These are phyloP conservation scores for Cladosporium cucumerinum DNA, from an alignment of 2,329 filamentous ascomycete genomes.

Conservation along the genomic window DNA sequence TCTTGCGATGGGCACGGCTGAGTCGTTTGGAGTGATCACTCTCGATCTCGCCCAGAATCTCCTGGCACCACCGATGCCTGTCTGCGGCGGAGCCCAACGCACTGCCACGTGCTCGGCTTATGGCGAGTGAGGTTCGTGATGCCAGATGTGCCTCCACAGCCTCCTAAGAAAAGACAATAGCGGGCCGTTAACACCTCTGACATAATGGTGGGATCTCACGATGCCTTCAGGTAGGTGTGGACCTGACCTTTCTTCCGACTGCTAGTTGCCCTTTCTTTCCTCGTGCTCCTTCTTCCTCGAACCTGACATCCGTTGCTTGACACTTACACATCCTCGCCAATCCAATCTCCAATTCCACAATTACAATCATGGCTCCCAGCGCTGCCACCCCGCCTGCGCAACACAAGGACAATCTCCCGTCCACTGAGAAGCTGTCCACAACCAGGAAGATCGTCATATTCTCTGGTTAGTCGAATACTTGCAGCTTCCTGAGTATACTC, in stretches of 20 bases:
- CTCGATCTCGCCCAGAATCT: neutral
- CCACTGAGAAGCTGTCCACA: conserved; percentile 34
- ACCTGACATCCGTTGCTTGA: neutral
- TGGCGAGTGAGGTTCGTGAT: neutral
- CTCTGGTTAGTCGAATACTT: conserved; percentile 45
- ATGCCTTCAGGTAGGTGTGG: conserved; percentile 7
- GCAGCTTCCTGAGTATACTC: neutral
- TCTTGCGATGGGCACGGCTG: neutral
- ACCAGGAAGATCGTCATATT: conserved; percentile 59
- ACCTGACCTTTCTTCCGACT: neutral
- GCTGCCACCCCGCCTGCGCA: conserved; percentile 31
- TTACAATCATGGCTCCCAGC: conserved; percentile 31
- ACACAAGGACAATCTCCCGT: conserved; percentile 13
- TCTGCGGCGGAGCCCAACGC: neutral
- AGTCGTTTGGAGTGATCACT: neutral
- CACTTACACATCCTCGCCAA: neutral
- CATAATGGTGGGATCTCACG: conserved; percentile 12
- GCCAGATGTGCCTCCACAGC: neutral
- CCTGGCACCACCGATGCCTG: neutral
- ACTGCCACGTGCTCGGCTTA: conserved; percentile 2
- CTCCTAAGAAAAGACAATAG: neutral
- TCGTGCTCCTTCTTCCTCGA: neutral
- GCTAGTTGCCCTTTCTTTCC: neutral
- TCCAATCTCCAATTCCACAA: neutral
- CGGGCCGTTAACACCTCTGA: conserved; percentile 10